These are phyloP conservation scores for Phytopythium boreale DNA, from an alignment of 352 stramenopile species.

Conservation along the genomic window DNA sequence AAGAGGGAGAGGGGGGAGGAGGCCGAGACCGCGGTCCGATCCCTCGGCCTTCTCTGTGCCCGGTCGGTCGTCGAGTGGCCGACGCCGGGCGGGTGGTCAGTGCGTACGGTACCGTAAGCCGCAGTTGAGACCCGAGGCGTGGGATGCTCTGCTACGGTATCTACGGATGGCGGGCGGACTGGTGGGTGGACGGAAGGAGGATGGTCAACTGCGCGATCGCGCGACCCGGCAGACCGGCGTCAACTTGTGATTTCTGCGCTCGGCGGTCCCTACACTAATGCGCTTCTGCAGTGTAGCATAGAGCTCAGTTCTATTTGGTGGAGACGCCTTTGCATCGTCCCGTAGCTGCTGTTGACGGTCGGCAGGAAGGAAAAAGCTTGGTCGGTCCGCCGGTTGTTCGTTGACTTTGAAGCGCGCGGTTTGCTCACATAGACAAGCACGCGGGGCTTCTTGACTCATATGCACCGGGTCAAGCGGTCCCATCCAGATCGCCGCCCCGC, in stretches of 20 bases:
- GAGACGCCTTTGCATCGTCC: neutral
- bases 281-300: neutral
- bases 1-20: neutral
- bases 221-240: neutral
- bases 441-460: neutral
- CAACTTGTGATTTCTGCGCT: conserved; percentile 1
- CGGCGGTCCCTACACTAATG: neutral
- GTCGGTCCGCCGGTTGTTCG: neutral
- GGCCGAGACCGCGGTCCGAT: neutral
- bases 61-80: neutral
- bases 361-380: no score
- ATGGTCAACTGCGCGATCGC: neutral
- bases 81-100: neutral
- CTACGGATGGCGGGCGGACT: neutral
- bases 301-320: neutral
- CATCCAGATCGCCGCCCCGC: no score
- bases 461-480: no score
- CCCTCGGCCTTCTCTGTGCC: neutral
- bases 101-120: neutral
- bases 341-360: neutral
- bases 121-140: neutral
- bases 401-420: neutral
- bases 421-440: neutral
- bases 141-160: neutral
- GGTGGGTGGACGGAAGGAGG: conserved; percentile 1